These are phyloP conservation scores for Tolypocladium pustulatum DNA, from an alignment of 2,329 filamentous ascomycete species.

Conservation along the genomic window DNA sequence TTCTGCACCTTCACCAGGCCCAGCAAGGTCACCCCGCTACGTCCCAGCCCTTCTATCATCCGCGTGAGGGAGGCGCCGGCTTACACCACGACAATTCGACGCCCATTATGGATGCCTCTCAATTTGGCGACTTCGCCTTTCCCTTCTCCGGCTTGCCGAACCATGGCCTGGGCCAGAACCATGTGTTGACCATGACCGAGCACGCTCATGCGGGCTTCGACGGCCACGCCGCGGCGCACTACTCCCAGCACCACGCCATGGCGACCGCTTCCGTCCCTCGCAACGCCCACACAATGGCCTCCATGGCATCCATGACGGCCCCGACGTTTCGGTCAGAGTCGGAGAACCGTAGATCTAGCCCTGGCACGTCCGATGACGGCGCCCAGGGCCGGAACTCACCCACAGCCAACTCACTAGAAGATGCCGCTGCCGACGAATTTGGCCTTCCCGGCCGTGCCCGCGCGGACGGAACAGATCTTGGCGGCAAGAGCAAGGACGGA, in stretches of 20 bases:
- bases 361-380: slow-evolving; percentile 34
- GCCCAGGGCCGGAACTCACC: slow-evolving; percentile 32
- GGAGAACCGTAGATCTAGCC: slow-evolving; percentile 15
- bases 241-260: slow-evolving; percentile 20
- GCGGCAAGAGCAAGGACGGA: slow-evolving; percentile 43
- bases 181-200: slow-evolving; percentile 17
- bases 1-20: slow-evolving; percentile 16
- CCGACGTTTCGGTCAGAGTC: slow-evolving; percentile 12
- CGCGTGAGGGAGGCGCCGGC: slow-evolving; percentile 9
- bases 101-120: slow-evolving; percentile 31
- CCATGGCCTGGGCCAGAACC: slow-evolving; percentile 14
- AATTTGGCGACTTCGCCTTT: slow-evolving; percentile 45
- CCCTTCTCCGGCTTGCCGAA: slow-evolving; percentile 28
- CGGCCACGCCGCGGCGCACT: slow-evolving; percentile 18
- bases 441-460: slow-evolving; percentile 35
- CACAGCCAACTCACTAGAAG: slow-evolving; percentile 37
- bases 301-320: slow-evolving; percentile 10
- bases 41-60: slow-evolving; percentile 13
- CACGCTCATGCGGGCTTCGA: slow-evolving; percentile 22
- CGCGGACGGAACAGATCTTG: slow-evolving; percentile 43
- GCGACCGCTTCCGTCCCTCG: slow-evolving; percentile 6
- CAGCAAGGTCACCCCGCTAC: slow-evolving; percentile 16
- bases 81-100: slow-evolving; percentile 11
- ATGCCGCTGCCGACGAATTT: slow-evolving; percentile 48
- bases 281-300: slow-evolving; percentile 8